Base-by-base conservation (phyloP, 495 filamentous ascomycete species). In the Penicillium cosmopolitanum region DNA sequence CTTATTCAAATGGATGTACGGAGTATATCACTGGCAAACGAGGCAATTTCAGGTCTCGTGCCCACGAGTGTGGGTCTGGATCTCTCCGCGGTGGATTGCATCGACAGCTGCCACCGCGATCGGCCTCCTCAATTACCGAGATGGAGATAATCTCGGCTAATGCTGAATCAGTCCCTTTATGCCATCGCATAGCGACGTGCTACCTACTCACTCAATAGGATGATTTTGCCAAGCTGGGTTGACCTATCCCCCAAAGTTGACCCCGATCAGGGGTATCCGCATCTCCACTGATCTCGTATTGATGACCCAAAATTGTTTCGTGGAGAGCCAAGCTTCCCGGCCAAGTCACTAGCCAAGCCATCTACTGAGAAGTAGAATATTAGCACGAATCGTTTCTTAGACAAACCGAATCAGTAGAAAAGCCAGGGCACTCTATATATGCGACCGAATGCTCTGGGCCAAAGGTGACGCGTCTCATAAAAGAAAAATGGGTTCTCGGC, bases 321-420 rank as follows among this genome's bases (percentile, higher is more conserved):
- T 13, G 42, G 7, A 48, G 19, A 48, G 46, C 46, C 23, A 48
- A 48, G 46, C 46, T 48, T 48, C 46, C 9, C 6, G 23, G 46
- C 46, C 46, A 48, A 48, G 46, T 28, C 18, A 19, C 15, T n/a
- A 44, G 42, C 42, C 16, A 44, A 44, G 42, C 16, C 42, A 16
- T 38, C 36, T 38, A 38, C 15, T 38, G 6, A 12, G 12, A 38
- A 13, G 15, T 38, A 38, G 36, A 38, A 12, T 5, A 13, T 31
- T 6, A 31, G 28, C 8, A 8, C 5, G 28, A 31, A 9, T 31
- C 28, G 8, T 31, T 31, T 9, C 28, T 9, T 31, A 31, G 8
- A 31, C 6, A 9, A 31, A 31, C 28, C 5, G 15, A 13, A 38
- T 12, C 4, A 38, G 3, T n/a, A 38, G 36, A 38, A 4, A 38